Base-by-base conservation (phyloP, 257 asterid genomes). In the Solanum infundibuliforme region DNA sequence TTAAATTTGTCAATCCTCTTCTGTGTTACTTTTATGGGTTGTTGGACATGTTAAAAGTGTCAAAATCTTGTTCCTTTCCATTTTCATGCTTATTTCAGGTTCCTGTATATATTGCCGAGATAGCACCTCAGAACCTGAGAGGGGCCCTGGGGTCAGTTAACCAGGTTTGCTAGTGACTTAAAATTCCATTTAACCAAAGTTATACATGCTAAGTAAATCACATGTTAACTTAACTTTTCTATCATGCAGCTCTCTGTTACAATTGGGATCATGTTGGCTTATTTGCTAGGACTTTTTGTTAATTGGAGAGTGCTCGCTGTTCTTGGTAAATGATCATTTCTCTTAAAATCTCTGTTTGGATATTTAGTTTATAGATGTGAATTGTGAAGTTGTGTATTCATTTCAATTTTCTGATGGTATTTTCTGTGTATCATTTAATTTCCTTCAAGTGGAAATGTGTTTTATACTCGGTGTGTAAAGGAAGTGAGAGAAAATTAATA, bases 61-160 rank as follows among this genome's bases (percentile, higher is more conserved):
- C 71, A 74, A 76, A 74, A 55, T 25, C 46, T 85, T 43, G 27
- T n/a, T 9, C 65, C 65, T 75, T 72, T 36, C 11, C 36, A 20
- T 89, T 85, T 88, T 71, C 66, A 76, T 85, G 84, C 73, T 74
- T 52, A 83, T 38, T 75, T 46, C 90, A 95, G 98, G 99, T 96
- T 85, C 99, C 98, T 62, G 98, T 96, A 48, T 96, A 95, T 87
- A 96, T 96, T 71, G 99, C 99, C 39, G 99, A 95, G 92, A 94
- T 96, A 88, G 98, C 99, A 16, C 98, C 98, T 2, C 95, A 94
- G 74, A 95, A 94, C 88, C 69, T 96, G 90, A 94, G 99, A 92
- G 99, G 99, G 73, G 91, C 88, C 23, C 83, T 96, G 81, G 98
- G 98, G 72, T 95, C 99, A 8, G 98, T 96, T 72, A 95, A 96